A percentile compares a stretch with the other conserved stretches of the same genome.
phyloP scores from a whole-genome alignment of 257 asterid species.

The Gentiana straminea region DNA sequence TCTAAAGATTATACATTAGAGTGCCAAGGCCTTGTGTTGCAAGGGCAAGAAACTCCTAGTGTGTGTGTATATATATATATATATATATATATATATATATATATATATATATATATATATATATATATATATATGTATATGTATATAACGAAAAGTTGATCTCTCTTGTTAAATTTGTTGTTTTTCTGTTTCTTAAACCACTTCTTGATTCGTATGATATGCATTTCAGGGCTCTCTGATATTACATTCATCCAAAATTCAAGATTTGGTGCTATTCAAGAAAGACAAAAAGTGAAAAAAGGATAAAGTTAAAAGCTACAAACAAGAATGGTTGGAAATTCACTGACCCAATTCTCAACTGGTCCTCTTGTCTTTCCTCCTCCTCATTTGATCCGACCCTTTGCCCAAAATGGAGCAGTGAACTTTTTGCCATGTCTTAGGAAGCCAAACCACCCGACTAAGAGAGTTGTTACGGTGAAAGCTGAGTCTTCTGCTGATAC shows the following conservation, averaged over 20 bases:
- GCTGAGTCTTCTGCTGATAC: conserved; percentile 38
- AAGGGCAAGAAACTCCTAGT: no score
- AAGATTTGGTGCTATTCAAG: not conserved
- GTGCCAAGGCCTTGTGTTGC: no score
- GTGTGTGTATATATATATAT: no score
- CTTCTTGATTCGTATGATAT: no score
- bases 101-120: no score
- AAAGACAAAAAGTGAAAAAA: not conserved
- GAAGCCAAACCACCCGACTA: conserved; percentile 19
- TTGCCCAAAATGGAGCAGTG: conserved; percentile 21
- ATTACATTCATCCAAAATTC: not conserved
- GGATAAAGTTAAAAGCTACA: not conserved
- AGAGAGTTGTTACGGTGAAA: conserved; percentile 25
- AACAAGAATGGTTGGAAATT: conserved; percentile 41
- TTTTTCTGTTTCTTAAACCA: no score
- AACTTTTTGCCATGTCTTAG: conserved; percentile 33
- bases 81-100: no score
- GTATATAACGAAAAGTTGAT: no score
- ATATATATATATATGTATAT: no score
- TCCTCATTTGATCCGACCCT: conserved; percentile 20
- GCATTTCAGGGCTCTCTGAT: conserved; percentile 4
- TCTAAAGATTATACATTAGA: no score
- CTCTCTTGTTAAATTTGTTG: no score
- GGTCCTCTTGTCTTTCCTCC: conserved; percentile 30
- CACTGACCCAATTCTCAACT: conserved; percentile 33